Conservation (phyloP, 2,329 filamentous ascomycete species). For the Teratosphaeria zuluensis region DNA sequence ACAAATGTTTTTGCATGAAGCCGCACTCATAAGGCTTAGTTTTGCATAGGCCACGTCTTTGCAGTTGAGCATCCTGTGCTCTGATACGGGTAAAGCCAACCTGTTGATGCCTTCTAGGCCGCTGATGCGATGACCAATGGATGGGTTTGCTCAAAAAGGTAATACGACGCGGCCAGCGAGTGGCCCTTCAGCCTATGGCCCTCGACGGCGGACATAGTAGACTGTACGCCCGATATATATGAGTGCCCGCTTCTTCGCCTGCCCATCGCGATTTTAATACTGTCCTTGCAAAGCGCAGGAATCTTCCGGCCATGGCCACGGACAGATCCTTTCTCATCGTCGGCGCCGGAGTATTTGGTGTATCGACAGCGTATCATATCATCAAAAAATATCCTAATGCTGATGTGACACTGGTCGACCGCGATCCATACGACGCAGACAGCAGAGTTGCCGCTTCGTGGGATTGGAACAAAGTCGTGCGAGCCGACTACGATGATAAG, state of each 20-base stretch:
- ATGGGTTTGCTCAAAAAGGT: background rate
- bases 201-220: no score
- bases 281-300: background rate
- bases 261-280: no score
- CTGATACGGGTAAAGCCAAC: background rate
- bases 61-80: background rate
- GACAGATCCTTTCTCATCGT: constrained; percentile 17
- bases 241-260: no score
- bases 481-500: constrained; percentile 57
- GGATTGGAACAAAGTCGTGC: constrained; percentile 65
- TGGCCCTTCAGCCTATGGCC: background rate
- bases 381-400: constrained; percentile 31
- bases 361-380: constrained; percentile 49
- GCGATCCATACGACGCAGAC: constrained; percentile 24
- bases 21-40: no score
- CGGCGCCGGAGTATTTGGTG: constrained; percentile 36
- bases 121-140: background rate
- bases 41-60: background rate
- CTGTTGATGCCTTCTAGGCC: background rate
- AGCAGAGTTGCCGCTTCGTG: constrained; percentile 50
- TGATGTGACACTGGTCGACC: constrained; percentile 32
- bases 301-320: background rate
- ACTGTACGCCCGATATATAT: no score
- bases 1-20: background rate
- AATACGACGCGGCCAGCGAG: background rate